Evolutionary conservation across 2,329 filamentous ascomycete species (phyloP).

Genomic region (Colletotrichum sp.): DNA sequence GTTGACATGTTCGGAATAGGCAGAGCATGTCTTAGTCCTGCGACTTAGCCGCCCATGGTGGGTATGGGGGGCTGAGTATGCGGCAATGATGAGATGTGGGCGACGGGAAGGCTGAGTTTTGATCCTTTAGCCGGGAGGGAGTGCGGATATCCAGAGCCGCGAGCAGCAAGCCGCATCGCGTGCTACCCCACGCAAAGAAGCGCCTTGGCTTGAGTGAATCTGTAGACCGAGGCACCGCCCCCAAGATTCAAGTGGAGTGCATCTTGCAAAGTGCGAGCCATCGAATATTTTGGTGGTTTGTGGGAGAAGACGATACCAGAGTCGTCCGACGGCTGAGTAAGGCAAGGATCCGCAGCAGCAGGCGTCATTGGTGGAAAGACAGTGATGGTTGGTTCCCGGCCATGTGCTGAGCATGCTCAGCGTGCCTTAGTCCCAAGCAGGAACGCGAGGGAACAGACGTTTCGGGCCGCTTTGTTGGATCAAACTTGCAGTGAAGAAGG

Average conservation of each 20-base stretch:
- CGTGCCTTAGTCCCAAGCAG: constrained; percentile 8
- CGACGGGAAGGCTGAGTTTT: constrained; percentile 19
- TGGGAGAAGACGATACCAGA: neutral
- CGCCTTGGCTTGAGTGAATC: neutral
- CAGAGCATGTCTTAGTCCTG: neutral
- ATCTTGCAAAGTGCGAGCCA: neutral
- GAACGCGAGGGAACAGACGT: constrained; percentile 2
- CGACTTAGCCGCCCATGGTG: constrained; percentile 7
- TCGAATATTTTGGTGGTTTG: neutral
- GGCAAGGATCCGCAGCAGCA: neutral
- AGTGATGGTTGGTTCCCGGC: neutral
- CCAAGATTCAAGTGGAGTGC: constrained; percentile 1
- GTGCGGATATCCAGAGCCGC: constrained; percentile 22
- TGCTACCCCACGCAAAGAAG: constrained; percentile 13
- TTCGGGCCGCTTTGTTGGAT: constrained; percentile 4
- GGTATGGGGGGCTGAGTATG: constrained; percentile 18
- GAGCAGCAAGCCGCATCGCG: constrained; percentile 22
- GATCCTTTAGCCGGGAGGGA: constrained; percentile 5
- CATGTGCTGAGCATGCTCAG: constrained; percentile 8
- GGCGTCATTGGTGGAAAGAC: constrained; percentile 15
- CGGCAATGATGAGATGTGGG: constrained; percentile 8
- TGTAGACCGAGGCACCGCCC: constrained; percentile 2
- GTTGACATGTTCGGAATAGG: neutral
- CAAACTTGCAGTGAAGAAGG: neutral
- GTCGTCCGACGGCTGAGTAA: neutral